Base-by-base conservation (phyloP, 2,329 filamentous ascomycete species). In the Periconia digitata region DNA sequence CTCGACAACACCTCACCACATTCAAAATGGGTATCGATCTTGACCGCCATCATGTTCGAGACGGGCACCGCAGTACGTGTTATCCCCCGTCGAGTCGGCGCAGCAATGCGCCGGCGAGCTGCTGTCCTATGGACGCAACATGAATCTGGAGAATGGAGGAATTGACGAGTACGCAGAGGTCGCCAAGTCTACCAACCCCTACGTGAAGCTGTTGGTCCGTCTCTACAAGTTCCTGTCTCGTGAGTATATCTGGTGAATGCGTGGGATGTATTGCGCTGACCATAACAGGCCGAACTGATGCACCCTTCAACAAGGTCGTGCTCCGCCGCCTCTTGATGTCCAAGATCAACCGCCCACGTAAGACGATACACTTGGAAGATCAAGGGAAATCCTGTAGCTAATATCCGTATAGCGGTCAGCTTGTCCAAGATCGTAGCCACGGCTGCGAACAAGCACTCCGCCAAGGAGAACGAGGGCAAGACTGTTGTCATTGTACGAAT, bases 301-400 rank as follows among this genome's bases (percentile, higher is more conserved):
- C 90, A 62, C 85, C 84, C 80, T 99, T 99, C 89, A 99, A 99
- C 89, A 95, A 96, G 84, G 89, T 94, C 71, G 85, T 99, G 74
- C 89, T 99, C 71, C 91, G 92, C 76, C 90, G 94, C 72, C 88
- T 99, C 56, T 96, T 96, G 75, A 96, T 94, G 90, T 96, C 91
- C 77, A 90, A 92, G 79, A 96, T 95, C 81, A 97, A 97, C 89
- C 89, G 92, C 68, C 72, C 72, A 53, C 70, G 65, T 69, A 66
- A 69, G 64, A 53, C 34, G 13, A 50, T 37, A 50, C 39, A 50
- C 36, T 43, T 17, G 17, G 10, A 43, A 21, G 18, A 18, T 23
- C 12, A 6, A 18, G 2, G n/a, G 8, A 41, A 16, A 47, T 29
- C 49, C 13, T 42, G 40, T 16, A 6, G 51, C 63, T 65, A 59